phyloP scores from a whole-genome alignment of 1,284 basidiomycete species.

The Ceratobasidium sp. region DNA sequence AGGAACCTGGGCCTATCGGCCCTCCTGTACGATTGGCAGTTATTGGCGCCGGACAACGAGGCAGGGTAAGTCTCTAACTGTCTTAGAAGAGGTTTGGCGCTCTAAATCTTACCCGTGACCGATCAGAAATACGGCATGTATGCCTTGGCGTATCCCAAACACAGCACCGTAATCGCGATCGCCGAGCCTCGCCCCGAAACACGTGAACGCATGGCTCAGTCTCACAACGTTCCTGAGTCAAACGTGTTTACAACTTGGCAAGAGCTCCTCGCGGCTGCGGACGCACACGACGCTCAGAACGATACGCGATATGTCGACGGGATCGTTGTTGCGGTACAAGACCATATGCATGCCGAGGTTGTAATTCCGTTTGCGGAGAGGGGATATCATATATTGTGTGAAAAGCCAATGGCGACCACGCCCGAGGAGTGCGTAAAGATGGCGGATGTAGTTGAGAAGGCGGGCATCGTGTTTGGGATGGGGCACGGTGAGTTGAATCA shows the following conservation, averaged over 20 bases:
- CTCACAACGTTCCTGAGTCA: conserved; percentile 72
- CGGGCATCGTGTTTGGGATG: conserved; percentile 82
- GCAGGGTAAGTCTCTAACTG: conserved; percentile 64
- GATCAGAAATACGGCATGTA: conserved; percentile 77
- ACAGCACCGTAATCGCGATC: conserved; percentile 82
- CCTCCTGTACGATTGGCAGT: conserved; percentile 65
- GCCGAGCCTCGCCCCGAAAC: conserved; percentile 84
- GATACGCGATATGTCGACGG: conserved; percentile 76
- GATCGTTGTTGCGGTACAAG: conserved; percentile 82
- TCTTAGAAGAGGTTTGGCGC: neutral
- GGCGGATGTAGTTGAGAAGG: conserved; percentile 75
- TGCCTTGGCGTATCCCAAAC: conserved; percentile 70
- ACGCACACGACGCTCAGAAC: conserved; percentile 65
- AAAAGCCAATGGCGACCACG: conserved; percentile 90
- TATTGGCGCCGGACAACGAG: conserved; percentile 86
- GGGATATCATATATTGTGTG: conserved; percentile 89
- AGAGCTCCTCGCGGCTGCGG: conserved; percentile 73
- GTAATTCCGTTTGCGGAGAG: conserved; percentile 80
- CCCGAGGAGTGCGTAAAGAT: conserved; percentile 81
- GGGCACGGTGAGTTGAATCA: conserved; percentile 74
- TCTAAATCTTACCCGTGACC: neutral
- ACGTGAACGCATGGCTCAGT: conserved; percentile 68
- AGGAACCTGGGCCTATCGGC: conserved; percentile 29
- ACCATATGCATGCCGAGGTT: conserved; percentile 81
- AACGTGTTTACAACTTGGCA: conserved; percentile 81